These are phyloP conservation scores for Cladosporium sp. DNA, from an alignment of 2,329 filamentous ascomycete genomes.

Conservation along the genomic window DNA sequence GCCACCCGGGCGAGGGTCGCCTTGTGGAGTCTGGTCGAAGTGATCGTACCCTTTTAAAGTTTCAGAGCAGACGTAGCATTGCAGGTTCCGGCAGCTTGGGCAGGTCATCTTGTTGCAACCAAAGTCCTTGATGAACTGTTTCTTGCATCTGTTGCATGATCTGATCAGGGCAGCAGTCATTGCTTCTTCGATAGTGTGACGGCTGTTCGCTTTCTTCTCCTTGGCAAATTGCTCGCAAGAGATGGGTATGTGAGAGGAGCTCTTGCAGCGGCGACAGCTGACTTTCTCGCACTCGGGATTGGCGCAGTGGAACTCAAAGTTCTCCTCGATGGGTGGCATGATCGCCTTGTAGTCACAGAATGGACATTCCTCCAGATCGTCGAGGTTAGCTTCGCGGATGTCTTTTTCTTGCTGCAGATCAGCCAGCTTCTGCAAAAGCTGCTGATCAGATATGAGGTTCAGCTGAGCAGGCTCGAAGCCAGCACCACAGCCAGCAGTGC, in stretches of 20 bases:
- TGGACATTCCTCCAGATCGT: slow-evolving; percentile 73
- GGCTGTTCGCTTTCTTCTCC: slow-evolving; percentile 61
- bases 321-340: slow-evolving; percentile 64
- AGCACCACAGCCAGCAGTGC: slow-evolving; percentile 66
- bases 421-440: slow-evolving; percentile 64
- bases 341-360: slow-evolving; percentile 82
- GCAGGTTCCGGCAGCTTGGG: slow-evolving; percentile 56
- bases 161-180: slow-evolving; percentile 80
- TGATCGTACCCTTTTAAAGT: slow-evolving; percentile 66
- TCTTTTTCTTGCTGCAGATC: slow-evolving; percentile 70
- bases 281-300: slow-evolving; percentile 63
- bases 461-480: slow-evolving; percentile 61
- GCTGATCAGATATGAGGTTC: slow-evolving; percentile 59
- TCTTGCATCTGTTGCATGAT: slow-evolving; percentile 70
- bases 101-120: slow-evolving; percentile 88
- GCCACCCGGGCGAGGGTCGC: slow-evolving; percentile 40
- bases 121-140: slow-evolving; percentile 74
- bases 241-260: slow-evolving; percentile 70
- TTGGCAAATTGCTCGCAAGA: slow-evolving; percentile 67
- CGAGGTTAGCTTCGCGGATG: slow-evolving; percentile 68
- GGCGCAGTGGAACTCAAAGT: slow-evolving; percentile 74
- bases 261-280: slow-evolving; percentile 61
- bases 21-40: slow-evolving; percentile 60
- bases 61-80: slow-evolving; percentile 72
- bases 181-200: slow-evolving; percentile 76